These are phyloP conservation scores for Candida ponderosae DNA, from an alignment of 805 yeast genomes.

Conservation along the genomic window DNA sequence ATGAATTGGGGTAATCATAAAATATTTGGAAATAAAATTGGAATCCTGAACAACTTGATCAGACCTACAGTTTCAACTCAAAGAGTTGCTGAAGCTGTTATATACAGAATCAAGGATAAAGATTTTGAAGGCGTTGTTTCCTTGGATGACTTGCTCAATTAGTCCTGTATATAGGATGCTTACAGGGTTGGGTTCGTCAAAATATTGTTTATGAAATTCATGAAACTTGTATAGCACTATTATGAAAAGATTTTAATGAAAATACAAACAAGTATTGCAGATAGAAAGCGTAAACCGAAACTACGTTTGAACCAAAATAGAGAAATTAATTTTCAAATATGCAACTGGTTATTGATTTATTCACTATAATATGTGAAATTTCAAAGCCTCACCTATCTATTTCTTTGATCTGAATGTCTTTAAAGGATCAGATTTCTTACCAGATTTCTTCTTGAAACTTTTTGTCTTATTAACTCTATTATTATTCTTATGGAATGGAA, in stretches of 20 bases:
- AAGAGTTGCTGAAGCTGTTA: slow-evolving; percentile 52
- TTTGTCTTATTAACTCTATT: slow-evolving; percentile 37
- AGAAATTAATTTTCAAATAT: too few relatives aligned
- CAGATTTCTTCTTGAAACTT: slow-evolving; percentile 21
- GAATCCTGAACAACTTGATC: slow-evolving; percentile 35
- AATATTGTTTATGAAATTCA: not conserved
- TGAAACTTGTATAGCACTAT: not conserved
- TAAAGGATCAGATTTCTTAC: slow-evolving; percentile 53
- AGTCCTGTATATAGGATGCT: not conserved
- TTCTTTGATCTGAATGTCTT: slow-evolving; percentile 39
- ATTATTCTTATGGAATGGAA: slow-evolving; percentile 55
- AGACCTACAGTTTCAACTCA: slow-evolving; percentile 65
- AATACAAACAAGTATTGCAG: not conserved
- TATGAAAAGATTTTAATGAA: not conserved
- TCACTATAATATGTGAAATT: too few relatives aligned
- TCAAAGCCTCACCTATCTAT: too few relatives aligned
- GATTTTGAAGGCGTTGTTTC: slow-evolving; percentile 49
- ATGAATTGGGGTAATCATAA: slow-evolving; percentile 36
- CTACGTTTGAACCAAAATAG: too few relatives aligned
- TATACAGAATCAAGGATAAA: slow-evolving; percentile 45
- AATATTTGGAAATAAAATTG: slow-evolving; percentile 30
- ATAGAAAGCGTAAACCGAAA: too few relatives aligned
- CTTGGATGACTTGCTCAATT: slow-evolving; percentile 38
- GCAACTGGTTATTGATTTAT: too few relatives aligned
- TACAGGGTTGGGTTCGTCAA: too few relatives aligned